Evolutionary conservation across 371 early-diverging fungal genomes (phyloP).

Genomic region (Mortierella sp.): DNA sequence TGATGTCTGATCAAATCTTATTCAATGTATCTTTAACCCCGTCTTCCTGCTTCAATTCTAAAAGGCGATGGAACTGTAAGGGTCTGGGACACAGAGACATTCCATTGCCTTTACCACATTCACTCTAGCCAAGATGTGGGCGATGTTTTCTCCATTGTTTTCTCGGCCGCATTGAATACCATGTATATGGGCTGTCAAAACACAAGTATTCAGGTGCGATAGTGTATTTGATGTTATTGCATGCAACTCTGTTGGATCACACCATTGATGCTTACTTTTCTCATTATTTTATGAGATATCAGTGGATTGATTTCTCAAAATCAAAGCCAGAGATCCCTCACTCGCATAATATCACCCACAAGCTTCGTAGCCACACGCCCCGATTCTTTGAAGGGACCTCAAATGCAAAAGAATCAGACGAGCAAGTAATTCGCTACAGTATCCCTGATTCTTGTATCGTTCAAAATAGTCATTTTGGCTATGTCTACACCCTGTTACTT

Average conservation of each 20-base stretch:
- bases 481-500: constrained; percentile 76
- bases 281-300: not conserved
- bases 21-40: not conserved
- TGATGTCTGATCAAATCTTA: not conserved
- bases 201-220: constrained; percentile 80
- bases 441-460: constrained; percentile 68
- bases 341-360: constrained; percentile 55
- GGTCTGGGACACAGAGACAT: constrained; percentile 76
- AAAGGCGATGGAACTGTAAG: constrained; percentile 78
- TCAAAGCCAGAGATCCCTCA: constrained; percentile 60
- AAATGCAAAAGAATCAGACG: constrained; percentile 46
- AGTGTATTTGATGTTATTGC: not conserved
- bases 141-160: constrained; percentile 79
- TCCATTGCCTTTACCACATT: constrained; percentile 73
- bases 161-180: constrained; percentile 63
- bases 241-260: not conserved
- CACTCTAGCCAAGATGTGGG: constrained; percentile 83
- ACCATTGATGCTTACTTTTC: constrained; percentile 4
- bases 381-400: constrained; percentile 58
- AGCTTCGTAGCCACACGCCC: constrained; percentile 58
- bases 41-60: not conserved
- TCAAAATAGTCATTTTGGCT: constrained; percentile 82
- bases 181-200: constrained; percentile 86
- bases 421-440: constrained; percentile 64
- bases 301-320: constrained; percentile 74